Base-by-base conservation (phyloP, 2,329 filamentous ascomycete genomes). In the Pseudogymnoascus sp. region DNA sequence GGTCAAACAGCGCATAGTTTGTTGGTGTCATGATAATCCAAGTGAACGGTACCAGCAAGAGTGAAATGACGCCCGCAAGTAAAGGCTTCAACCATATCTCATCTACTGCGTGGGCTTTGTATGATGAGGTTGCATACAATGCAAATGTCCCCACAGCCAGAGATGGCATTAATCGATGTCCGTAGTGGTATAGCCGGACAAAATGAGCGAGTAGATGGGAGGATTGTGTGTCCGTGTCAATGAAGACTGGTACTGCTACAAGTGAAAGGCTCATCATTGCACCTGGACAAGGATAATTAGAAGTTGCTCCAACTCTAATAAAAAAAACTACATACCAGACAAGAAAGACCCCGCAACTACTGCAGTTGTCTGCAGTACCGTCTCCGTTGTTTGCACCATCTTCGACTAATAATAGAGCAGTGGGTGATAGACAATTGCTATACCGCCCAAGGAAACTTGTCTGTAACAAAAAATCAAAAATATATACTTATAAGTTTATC, bases 41-140 rank as follows among this genome's bases (percentile, higher is more conserved):
- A 2, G 74, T 76, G 62, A 75, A 76, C 0, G 74, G 74, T n/a
- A 75, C 65, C 63, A 76, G 74, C 49, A 52, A 43, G 7, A 76
- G 49, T 4, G 74, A 74, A 3, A 65, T 39, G 12, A 60, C 29
- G 16, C 52, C 61, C 33, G 64, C 64, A 1, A 64, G 16, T 29
- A 37, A 31, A 26, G 35, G 55, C 5, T 4, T 19, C 12, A 29
- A 7, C 68, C 67, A 69, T 33, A 62, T 59, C 31, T 61, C 39
- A 6, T 65, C 26, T 11, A 21, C 45, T 6, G n/a, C 21, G 7
- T 43, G 33, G 23, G 14, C 23, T 29, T 39, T 63, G 7, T 59
- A 19, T 19, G 63, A 62, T 16, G 67, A 61, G 64, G 67, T 70
- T 3, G 14, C 62, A 62, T 73, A 71, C 1, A 74, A 64, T 2